A percentile compares a stretch with the other conserved stretches of the same genome.
Evolutionary conservation across 805 yeast species (phyloP).

Genomic region (Candida namnaoensis): DNA sequence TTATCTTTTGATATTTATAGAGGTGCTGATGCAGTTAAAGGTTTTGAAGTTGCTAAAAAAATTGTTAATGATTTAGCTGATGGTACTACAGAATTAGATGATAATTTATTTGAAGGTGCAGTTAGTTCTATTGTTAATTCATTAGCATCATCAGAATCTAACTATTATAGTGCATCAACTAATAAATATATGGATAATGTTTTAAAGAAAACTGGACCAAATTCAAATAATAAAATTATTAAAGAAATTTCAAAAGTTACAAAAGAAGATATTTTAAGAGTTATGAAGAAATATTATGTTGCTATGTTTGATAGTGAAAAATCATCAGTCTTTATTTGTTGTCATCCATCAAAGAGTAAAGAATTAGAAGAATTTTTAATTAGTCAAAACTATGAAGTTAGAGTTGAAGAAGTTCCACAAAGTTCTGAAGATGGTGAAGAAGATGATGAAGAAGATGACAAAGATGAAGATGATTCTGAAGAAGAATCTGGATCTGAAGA

Average conservation of each 20-base stretch:
- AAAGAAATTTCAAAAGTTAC: conserved; percentile 43
- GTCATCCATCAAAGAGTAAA: conserved; percentile 59
- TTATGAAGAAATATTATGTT: conserved; percentile 49
- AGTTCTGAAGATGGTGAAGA: conserved; percentile 7
- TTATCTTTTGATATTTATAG: conserved; percentile 64
- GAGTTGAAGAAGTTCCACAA: conserved; percentile 40
- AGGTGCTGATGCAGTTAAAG: conserved; percentile 71
- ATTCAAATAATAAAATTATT: conserved; percentile 48
- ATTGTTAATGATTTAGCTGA: conserved; percentile 53
- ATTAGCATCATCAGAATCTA: conserved; percentile 62
- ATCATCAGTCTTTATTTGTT: conserved; percentile 59
- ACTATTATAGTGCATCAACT: conserved; percentile 55
- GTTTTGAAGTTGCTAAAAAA: conserved; percentile 50
- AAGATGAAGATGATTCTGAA: conserved; percentile 6
- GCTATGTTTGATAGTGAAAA: conserved; percentile 51
- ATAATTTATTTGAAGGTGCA: conserved; percentile 58
- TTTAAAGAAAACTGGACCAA: conserved; percentile 62
- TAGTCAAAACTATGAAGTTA: conserved; percentile 50
- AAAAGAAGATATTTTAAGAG: conserved; percentile 38
- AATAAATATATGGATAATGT: conserved; percentile 58
- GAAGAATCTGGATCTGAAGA: conserved; percentile 1
- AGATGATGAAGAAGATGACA: conserved; percentile 13
- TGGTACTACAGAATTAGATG: conserved; percentile 49
- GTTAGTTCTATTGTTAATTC: conserved; percentile 66
- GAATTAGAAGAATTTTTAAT: conserved; percentile 37